Evolutionary conservation across 169 alveolate genomes (phyloP), one percentile per base, ranked within the genome.

Genomic region (Plasmodium knowlesi): DNA sequence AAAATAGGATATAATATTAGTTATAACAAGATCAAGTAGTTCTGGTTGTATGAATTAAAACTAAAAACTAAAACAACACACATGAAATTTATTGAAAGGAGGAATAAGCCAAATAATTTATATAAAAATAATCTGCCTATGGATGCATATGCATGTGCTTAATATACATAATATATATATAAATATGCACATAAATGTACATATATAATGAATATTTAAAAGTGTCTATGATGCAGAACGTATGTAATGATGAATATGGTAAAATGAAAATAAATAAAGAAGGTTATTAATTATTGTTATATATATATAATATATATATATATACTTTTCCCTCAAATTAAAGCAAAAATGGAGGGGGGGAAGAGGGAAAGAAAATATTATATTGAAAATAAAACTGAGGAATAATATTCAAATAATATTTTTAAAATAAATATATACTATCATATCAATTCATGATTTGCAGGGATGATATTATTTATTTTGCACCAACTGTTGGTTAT

Each of bases 41-140:
- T 67, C 25, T 67, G 22, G 37, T 67, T 22, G 76, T 67, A 28
- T 67, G 76, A 19, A 25, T 6, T 22, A 25, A 67, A 67, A 67
- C 76, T 61, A 61, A 19, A 61, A 61, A 61, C 76, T 67, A 67
- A 67, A 67, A 67, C 76, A 67, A 67, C 41, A 67, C 76, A 67
- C 76, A 67, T 22, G 76, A 25, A 67, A 67, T 67, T 19, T 50
- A 50, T 12, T 67, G 0, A 22, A 25, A 0, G n/a, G 37, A n/a
- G 14, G n/a, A 22, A 67, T 67, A 25, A 67, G 14, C 19, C 37
- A 22, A 67, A 67, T 67, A 67, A 16, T 16, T n/a, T 67, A 67
- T 10, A 67, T 67, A 19, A 22, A 67, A 67, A 67, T 67, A 25
- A 14, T 67, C 37, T 67, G 76, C 76, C 34, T 67, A 67, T 67